These are phyloP conservation scores for Catunica adiposa DNA, from an alignment of 2,329 filamentous ascomycete species.

Conservation along the genomic window DNA sequence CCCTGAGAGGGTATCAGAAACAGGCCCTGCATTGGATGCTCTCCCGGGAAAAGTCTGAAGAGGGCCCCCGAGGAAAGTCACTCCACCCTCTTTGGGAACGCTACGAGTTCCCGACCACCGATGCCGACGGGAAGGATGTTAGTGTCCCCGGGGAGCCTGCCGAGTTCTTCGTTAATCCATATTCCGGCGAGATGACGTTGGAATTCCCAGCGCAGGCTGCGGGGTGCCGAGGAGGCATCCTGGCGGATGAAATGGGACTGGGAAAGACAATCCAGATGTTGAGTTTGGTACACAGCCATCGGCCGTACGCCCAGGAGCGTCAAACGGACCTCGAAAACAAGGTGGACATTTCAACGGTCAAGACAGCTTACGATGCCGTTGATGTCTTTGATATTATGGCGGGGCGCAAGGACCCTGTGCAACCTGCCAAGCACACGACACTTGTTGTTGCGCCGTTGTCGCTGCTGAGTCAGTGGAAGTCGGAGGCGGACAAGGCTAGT, in stretches of 20 bases:
- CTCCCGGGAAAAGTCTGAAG: conserved; percentile 70
- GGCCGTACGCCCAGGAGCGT: conserved; percentile 17
- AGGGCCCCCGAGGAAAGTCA: conserved; percentile 52
- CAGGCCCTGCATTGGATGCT: conserved; percentile 96
- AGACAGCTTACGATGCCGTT: not conserved
- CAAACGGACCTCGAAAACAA: not conserved
- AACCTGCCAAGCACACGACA: conserved; percentile 71
- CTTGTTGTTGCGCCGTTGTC: conserved; percentile 96
- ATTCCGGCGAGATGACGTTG: conserved; percentile 82
- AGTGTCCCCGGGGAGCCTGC: conserved; percentile 45
- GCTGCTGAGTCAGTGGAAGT: conserved; percentile 90
- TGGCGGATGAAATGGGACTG: conserved; percentile 94
- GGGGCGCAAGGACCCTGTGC: conserved; percentile 23
- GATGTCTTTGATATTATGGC: conserved; percentile 8
- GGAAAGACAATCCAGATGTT: conserved; percentile 99
- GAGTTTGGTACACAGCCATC: conserved; percentile 75
- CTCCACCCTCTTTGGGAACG: conserved; percentile 99
- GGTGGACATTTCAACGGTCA: not conserved
- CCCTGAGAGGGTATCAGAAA: conserved; percentile 81
- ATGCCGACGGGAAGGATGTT: conserved; percentile 67
- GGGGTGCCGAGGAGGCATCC: conserved; percentile 78
- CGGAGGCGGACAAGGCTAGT: conserved; percentile 82
- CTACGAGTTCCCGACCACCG: conserved; percentile 74
- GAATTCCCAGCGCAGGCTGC: conserved; percentile 90
- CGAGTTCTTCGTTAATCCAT: conserved; percentile 84